Evolutionary conservation across 345 rosid species (phyloP).

Genomic region (Eutrema heterophyllum): DNA sequence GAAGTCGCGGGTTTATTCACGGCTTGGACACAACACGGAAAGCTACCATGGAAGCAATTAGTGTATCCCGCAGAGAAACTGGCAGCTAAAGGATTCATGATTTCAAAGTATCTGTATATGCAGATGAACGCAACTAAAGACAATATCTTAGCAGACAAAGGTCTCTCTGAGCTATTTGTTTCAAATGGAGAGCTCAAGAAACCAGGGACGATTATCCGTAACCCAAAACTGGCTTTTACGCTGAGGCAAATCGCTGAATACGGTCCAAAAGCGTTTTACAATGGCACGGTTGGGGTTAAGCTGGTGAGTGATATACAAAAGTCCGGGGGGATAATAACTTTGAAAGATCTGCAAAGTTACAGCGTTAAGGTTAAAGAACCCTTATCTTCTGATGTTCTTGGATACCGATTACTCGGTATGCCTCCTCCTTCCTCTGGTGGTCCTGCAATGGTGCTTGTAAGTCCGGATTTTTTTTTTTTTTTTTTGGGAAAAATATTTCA

Average conservation of each 20-base stretch:
- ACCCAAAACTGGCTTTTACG: constrained; percentile 41
- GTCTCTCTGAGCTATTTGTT: constrained; percentile 39
- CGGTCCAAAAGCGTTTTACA: constrained; percentile 41
- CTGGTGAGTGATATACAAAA: constrained; percentile 37
- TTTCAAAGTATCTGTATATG: constrained; percentile 45
- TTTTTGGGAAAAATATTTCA: not conserved
- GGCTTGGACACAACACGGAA: constrained; percentile 53
- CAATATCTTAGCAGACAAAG: constrained; percentile 47
- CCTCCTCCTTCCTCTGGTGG: constrained; percentile 51
- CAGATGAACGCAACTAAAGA: constrained; percentile 36
- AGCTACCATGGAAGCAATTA: constrained; percentile 47
- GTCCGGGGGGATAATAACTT: constrained; percentile 52
- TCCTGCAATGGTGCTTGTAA: constrained; percentile 23
- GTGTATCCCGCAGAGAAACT: constrained; percentile 43
- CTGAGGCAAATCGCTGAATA: constrained; percentile 31
- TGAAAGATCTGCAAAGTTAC: constrained; percentile 43
- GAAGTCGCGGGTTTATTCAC: constrained; percentile 48
- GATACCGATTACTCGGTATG: constrained; percentile 44
- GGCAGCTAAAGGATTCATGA: constrained; percentile 34
- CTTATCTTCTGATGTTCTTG: constrained; percentile 33
- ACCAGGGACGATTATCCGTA: constrained; percentile 33
- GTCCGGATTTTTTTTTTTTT: not conserved
- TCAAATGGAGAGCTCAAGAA: constrained; percentile 36
- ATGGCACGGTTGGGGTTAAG: constrained; percentile 45
- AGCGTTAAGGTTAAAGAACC: constrained; percentile 40